Conservation (phyloP, 345 rosid species). For the Gynandropsis gynandra region DNA sequence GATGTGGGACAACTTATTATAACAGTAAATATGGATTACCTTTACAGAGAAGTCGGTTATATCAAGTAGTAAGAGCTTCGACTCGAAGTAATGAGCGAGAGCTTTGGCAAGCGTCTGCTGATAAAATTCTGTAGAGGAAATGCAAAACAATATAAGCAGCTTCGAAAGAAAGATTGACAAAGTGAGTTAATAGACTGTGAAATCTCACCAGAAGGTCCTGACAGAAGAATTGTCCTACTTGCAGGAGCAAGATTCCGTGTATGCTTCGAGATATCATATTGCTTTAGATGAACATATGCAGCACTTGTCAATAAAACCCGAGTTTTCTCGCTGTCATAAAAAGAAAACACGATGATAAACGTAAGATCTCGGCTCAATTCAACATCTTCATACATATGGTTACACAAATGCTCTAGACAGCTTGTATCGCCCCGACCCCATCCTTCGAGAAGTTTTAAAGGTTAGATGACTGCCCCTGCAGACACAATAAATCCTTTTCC, state of each 20-base stretch:
- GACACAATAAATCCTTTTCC: too few species aligned
- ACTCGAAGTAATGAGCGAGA: conserved; percentile 67
- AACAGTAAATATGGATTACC: conserved; percentile 43
- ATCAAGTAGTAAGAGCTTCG: conserved; percentile 80
- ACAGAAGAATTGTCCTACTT: conserved; percentile 76
- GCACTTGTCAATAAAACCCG: conserved; percentile 70
- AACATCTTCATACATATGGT: too few species aligned
- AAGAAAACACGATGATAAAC: background rate
- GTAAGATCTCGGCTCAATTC: too few species aligned
- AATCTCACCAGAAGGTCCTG: conserved; percentile 82
- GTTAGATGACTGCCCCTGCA: too few species aligned
- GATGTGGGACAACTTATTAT: too few species aligned
- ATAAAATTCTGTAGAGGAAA: conserved; percentile 58
- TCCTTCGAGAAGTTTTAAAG: too few species aligned
- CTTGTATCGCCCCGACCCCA: too few species aligned
- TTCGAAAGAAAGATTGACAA: too few species aligned
- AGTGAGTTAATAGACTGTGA: conserved; percentile 3
- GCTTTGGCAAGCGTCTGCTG: conserved; percentile 96
- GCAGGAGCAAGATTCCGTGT: conserved; percentile 93
- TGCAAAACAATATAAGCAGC: background rate
- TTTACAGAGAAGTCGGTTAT: conserved; percentile 68
- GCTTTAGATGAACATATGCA: conserved; percentile 80
- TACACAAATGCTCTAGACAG: too few species aligned
- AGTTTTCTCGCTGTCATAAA: conserved; percentile 59
- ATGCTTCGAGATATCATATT: conserved; percentile 74